Base-by-base conservation (phyloP, 225 moss, liverwort and hornwort genomes). In the Bryoerythrophyllum caledonicum region DNA sequence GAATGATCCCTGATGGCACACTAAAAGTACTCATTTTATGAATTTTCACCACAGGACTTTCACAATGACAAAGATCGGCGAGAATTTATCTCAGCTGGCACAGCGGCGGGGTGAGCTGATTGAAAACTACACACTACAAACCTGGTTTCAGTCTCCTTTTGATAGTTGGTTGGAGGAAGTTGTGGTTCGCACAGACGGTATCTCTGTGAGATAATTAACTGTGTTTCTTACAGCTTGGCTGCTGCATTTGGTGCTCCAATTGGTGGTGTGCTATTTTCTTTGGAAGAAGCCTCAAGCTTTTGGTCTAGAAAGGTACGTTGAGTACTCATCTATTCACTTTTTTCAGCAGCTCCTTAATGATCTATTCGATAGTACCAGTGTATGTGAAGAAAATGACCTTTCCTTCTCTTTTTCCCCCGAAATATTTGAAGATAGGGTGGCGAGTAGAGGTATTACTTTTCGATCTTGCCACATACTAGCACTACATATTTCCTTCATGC, bases 201-300 rank as follows among this genome's bases (percentile, higher is more conserved):
- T n/a, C n/a, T n/a, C n/a, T n/a, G n/a, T n/a, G n/a, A n/a, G n/a
- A n/a, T n/a, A n/a, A n/a, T n/a, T n/a, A n/a, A n/a, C n/a, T n/a
- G n/a, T n/a, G n/a, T n/a, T n/a, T n/a, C n/a, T 68, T 72, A 61
- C 86, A 91, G 91, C 12, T 82, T 94, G 74, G 94, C 94, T 73
- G 94, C 94, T 68, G 90, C 94, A 44, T 94, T 94, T 52, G 94
- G 94, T 62, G 89, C 94, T 26, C 94, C 94, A 37, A 87, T 94
- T 76, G 94, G 94, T 77, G 94, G 94, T 73, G 92, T 94, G 40
- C 83, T 94, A 6, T 94, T 92, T 60, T 90, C 94, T 56, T 75
- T 94, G 67, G 94, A 94, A 54, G 94, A 94, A 78, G 94, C 94
- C 74, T 94, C 92, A 26, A 94, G 94, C 67, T 94, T 92, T 69